These are phyloP conservation scores for Cyclotella atomus DNA, from an alignment of 108 stramenopile genomes.

Conservation along the genomic window DNA sequence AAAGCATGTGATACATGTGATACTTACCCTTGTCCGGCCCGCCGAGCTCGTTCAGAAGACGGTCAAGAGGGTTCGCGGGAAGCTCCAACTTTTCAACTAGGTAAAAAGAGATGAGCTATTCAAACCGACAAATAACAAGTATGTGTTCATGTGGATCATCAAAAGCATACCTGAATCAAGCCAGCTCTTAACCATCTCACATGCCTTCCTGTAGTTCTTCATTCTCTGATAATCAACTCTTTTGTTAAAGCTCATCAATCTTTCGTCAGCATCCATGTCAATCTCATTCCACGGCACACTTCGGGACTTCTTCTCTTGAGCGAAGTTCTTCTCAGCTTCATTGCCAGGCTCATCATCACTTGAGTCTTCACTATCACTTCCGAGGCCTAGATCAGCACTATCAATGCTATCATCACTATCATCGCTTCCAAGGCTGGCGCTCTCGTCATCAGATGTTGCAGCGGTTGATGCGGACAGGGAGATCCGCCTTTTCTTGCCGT, in stretches of 20 bases:
- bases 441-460: neutral
- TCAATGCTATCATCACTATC: neutral
- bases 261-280: slow-evolving; percentile 10
- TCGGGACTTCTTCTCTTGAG: slow-evolving; percentile 8
- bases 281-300: slow-evolving; percentile 44
- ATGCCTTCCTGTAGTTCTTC: slow-evolving; percentile 27
- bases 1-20: no score
- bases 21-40: slow-evolving; percentile 34
- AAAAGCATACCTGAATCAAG: no score
- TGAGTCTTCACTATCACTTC: slow-evolving; percentile 1
- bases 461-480: neutral
- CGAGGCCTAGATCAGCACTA: neutral
- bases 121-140: no score
- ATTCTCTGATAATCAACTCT: slow-evolving; percentile 22
- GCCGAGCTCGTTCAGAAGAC: slow-evolving; percentile 64
- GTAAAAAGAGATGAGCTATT: no score
- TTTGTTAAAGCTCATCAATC: neutral
- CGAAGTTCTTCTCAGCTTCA: slow-evolving; percentile 1
- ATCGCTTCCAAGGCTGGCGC: neutral
- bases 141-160: no score
- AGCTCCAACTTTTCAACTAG: slow-evolving; percentile 45
- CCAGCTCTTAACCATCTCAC: slow-evolving; percentile 28
- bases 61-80: slow-evolving; percentile 62
- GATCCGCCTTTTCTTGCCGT: slow-evolving; percentile 3
- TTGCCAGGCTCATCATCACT: slow-evolving; percentile 7